Conservation (phyloP, 2,329 filamentous ascomycete species). For the Xylariales sp. region DNA sequence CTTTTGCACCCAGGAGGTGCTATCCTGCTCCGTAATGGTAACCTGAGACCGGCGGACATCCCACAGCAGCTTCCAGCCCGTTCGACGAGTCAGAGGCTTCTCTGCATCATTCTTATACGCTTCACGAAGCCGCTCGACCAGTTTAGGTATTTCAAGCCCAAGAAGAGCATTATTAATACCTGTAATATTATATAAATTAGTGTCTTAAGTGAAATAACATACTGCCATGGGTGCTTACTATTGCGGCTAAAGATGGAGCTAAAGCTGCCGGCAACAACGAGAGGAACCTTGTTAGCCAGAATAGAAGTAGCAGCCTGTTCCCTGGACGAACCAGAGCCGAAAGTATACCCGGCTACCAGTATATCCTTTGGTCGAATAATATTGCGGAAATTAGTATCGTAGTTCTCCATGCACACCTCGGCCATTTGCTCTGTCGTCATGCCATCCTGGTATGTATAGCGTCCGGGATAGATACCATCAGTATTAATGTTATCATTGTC, state of each 20-base stretch:
- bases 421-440: constrained; percentile 77
- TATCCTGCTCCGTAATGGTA: constrained; percentile 62
- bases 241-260: constrained; percentile 79
- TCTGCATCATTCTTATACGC: constrained; percentile 45
- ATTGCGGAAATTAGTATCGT: constrained; percentile 66
- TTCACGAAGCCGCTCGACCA: constrained; percentile 62
- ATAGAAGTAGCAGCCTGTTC: constrained; percentile 89
- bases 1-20: constrained; percentile 69
- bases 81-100: constrained; percentile 63
- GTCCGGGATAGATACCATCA: constrained; percentile 86
- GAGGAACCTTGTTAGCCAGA: constrained; percentile 71
- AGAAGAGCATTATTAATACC: constrained; percentile 77
- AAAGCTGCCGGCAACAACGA: constrained; percentile 78
- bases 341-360: constrained; percentile 82
- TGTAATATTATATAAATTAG: too few relatives aligned
- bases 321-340: constrained; percentile 75
- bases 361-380: constrained; percentile 69
- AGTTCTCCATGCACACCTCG: constrained; percentile 89
- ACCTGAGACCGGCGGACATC: constrained; percentile 71
- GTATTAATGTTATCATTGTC: constrained; percentile 78
- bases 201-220: too few relatives aligned
- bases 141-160: constrained; percentile 63
- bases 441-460: constrained; percentile 88
- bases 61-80: constrained; percentile 81
- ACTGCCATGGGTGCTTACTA: too few relatives aligned